Percentiles rank a stretch among this genome's conserved stretches.
Conservation (phyloP, 192 early-diverging fungal species). For the Backusella psychrophila region DNA sequence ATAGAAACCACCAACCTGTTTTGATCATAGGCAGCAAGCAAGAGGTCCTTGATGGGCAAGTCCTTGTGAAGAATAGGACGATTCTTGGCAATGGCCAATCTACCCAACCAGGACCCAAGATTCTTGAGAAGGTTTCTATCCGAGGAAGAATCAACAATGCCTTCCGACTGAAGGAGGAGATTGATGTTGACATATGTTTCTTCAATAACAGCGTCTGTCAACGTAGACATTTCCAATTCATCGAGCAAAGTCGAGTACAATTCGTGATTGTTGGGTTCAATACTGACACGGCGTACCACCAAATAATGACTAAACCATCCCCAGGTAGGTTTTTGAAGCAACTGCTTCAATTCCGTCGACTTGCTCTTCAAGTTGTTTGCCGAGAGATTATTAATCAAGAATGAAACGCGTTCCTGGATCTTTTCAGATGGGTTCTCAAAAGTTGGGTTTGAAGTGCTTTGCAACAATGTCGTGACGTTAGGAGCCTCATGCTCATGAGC, state of each 20-base stretch:
- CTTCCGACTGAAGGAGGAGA: conserved; percentile 86
- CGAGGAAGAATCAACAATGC: conserved; percentile 77
- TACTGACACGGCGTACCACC: conserved; percentile 89
- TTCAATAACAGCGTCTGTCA: conserved; percentile 73
- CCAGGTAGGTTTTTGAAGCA: conserved; percentile 60
- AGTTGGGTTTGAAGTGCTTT: not conserved
- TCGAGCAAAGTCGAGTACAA: conserved; percentile 86
- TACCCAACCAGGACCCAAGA: conserved; percentile 95
- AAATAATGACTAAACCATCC: conserved; percentile 96
- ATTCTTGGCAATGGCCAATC: conserved; percentile 87
- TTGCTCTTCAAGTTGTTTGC: conserved; percentile 81
- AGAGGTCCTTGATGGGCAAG: conserved; percentile 90
- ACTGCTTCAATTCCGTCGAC: conserved; percentile 70
- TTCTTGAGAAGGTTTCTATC: conserved; percentile 92
- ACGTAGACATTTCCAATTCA: conserved; percentile 56
- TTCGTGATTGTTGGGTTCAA: conserved; percentile 95
- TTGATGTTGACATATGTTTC: conserved; percentile 88
- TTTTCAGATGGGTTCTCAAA: conserved; percentile 19
- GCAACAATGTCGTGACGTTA: conserved; percentile 9
- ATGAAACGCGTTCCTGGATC: conserved; percentile 89
- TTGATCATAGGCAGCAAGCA: conserved; percentile 88
- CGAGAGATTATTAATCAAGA: conserved; percentile 95
- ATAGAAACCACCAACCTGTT: conserved; percentile 90
- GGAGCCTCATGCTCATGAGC: not conserved
- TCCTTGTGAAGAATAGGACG: conserved; percentile 94